These are phyloP conservation scores for Fusarium pseudoanthophilum DNA, from an alignment of 2,329 filamentous ascomycete species.

Conservation along the genomic window DNA sequence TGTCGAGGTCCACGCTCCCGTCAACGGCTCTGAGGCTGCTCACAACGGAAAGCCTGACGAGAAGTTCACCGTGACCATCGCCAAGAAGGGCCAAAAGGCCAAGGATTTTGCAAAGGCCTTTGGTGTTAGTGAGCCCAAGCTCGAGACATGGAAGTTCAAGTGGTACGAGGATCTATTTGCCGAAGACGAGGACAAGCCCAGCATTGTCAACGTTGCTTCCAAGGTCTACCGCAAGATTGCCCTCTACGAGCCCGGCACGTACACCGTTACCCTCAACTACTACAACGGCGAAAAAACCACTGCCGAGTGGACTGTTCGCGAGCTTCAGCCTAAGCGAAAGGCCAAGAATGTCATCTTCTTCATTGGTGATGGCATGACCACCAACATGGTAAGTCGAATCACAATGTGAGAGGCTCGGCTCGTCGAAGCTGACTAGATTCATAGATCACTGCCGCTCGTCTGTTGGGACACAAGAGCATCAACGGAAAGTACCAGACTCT, in stretches of 20 bases:
- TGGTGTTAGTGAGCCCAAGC: conserved; percentile 72
- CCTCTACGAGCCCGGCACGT: conserved; percentile 82
- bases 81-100: conserved; percentile 67
- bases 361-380: conserved; percentile 80
- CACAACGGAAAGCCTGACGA: conserved; percentile 75
- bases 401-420: background rate
- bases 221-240: conserved; percentile 82
- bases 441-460: conserved; percentile 77
- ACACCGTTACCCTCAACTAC: conserved; percentile 80
- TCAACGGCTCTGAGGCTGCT: conserved; percentile 84
- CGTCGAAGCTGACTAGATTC: conserved; percentile 10
- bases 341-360: conserved; percentile 89
- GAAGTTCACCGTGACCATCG: conserved; percentile 79
- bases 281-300: conserved; percentile 77
- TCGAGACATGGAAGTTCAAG: conserved; percentile 85
- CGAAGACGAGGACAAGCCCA: conserved; percentile 73
- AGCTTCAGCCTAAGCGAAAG: conserved; percentile 74
- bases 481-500: conserved; percentile 84
- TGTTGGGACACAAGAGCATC: conserved; percentile 83
- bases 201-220: conserved; percentile 81
- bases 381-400: conserved; percentile 67
- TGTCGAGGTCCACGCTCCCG: conserved; percentile 82
- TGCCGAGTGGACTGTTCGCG: conserved; percentile 81
- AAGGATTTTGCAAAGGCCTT: conserved; percentile 74
- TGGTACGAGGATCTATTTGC: conserved; percentile 90